Base-by-base conservation (phyloP, 208 protist genomes). In the Angomonas ambiguus region DNA sequence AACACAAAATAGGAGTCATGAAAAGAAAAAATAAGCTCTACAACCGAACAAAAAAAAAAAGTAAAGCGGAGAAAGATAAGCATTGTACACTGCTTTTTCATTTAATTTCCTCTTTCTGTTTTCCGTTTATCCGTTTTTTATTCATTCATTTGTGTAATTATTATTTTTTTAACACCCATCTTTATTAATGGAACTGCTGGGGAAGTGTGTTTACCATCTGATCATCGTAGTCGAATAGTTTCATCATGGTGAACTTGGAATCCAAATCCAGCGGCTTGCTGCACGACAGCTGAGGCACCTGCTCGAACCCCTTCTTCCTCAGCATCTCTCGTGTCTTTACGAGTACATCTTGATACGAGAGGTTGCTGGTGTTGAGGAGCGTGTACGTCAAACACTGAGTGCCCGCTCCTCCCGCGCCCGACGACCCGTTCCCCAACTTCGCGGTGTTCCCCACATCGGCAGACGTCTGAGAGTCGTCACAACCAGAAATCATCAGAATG, bases 401-500 rank as follows among this genome's bases (percentile, higher is more conserved):
- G 48, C 72, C 82, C 25, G 87, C 87, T 31, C 87, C 87, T 30
- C 87, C 87, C 0, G 87, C 80, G 10, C 82, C n/a, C n/a, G n/a
- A n/a, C n/a, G n/a, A n/a, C n/a, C 85, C 2, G 58, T 53, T 13
- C 64, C 48, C 24, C 85, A 78, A 74, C 83, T n/a, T n/a, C n/a
- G n/a, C n/a, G n/a, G n/a, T n/a, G n/a, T n/a, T 28, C 80, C 53
- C 33, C 13, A 92, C 82, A 72, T 93, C 83, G 10, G 83, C 73
- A 11, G 79, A 87, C 6, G 78, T 90, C 70, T 87, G 80, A 25
- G 72, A 68, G 62, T 90, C 87, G 28, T 28, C 27, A 69, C 83
- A 93, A 45, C 83, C 87, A 10, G 72, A 83, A 53, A 93, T 76
- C 83, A 90, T 86, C 48, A 90, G 55, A 27, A 90, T 72, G 62